Percentiles rank a stretch among this genome's conserved stretches.
Evolutionary conservation across 306 rosid genomes (phyloP).

Genomic region (Quercus cerris): DNA sequence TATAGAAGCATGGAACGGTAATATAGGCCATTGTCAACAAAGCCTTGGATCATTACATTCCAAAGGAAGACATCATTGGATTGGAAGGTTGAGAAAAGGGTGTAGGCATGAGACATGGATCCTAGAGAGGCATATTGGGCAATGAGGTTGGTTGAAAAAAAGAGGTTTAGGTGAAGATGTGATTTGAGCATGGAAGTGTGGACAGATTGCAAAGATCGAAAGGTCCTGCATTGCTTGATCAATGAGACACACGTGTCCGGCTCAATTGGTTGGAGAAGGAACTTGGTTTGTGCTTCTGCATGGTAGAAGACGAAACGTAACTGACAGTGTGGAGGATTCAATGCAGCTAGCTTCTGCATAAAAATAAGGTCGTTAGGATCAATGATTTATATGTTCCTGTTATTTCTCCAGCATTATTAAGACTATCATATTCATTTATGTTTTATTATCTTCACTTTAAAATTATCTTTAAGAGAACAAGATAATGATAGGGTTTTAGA

Average conservation of each 20-base stretch:
- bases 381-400: too few species aligned
- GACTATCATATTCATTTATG: too few species aligned
- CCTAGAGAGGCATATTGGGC: conserved; percentile 37
- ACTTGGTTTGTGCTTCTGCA: not conserved
- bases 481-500: too few species aligned
- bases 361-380: not conserved
- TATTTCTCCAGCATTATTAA: too few species aligned
- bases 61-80: conserved; percentile 30
- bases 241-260: conserved; percentile 15
- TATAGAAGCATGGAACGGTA: conserved; percentile 26
- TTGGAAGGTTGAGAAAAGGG: conserved; percentile 27
- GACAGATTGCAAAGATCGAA: conserved; percentile 30
- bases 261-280: not conserved
- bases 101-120: conserved; percentile 28
- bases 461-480: too few species aligned
- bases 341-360: not conserved
- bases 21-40: conserved; percentile 30
- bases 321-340: not conserved
- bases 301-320: not conserved
- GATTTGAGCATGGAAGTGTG: conserved; percentile 34
- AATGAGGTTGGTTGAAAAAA: conserved; percentile 42
- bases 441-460: too few species aligned
- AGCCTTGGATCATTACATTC: conserved; percentile 45
- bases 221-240: conserved; percentile 27
- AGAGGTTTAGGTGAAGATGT: conserved; percentile 33